phyloP scores from a whole-genome alignment of 2,329 filamentous ascomycete species.

The Neurospora sp. region DNA sequence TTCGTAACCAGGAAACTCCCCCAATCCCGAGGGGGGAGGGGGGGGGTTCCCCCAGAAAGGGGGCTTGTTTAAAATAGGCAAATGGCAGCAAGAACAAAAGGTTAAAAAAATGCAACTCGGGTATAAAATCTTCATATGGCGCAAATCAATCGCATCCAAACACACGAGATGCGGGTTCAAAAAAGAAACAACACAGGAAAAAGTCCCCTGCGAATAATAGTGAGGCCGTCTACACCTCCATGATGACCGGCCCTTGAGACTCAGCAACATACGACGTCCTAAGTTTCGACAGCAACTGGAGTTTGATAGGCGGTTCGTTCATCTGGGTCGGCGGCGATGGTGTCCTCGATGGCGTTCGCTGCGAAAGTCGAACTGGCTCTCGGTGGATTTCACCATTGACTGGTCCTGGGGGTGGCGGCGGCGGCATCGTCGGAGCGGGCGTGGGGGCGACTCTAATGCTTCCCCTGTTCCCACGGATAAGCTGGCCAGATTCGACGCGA shows the following conservation, averaged over 20 bases:
- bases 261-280: conserved; percentile 18
- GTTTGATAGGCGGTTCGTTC: conserved; percentile 23
- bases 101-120: conserved; percentile 22
- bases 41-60: neutral
- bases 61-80: neutral
- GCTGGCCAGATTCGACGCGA: conserved; percentile 65
- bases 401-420: conserved; percentile 23
- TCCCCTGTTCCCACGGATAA: conserved; percentile 56
- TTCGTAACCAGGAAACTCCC: neutral
- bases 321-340: conserved; percentile 25
- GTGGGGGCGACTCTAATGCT: conserved; percentile 51
- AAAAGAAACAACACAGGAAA: conserved; percentile 19
- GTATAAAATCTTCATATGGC: conserved; percentile 19
- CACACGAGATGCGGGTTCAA: conserved; percentile 6
- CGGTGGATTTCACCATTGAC: neutral
- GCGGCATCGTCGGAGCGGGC: conserved; percentile 23
- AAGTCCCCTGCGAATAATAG: conserved; percentile 13
- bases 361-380: conserved; percentile 6
- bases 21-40: neutral
- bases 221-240: conserved; percentile 18
- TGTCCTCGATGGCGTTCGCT: conserved; percentile 20
- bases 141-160: conserved; percentile 9
- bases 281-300: conserved; percentile 18
- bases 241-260: conserved; percentile 17
- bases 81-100: neutral